phyloP scores from a whole-genome alignment of 176 grass and related monocot species.

The Guadua angustifolia region DNA sequence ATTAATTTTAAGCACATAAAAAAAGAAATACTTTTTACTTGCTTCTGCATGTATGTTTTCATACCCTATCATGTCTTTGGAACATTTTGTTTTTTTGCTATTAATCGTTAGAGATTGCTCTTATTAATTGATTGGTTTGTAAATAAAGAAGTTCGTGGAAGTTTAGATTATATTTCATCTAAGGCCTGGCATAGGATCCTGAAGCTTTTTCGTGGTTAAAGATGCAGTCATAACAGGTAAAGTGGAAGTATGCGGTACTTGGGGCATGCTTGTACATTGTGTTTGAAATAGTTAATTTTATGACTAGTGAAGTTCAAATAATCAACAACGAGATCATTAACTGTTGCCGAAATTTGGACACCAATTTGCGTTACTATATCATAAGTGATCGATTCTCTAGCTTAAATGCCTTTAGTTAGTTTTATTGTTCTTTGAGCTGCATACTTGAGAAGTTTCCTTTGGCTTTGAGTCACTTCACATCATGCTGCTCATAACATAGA shows the following conservation, averaged over 20 bases:
- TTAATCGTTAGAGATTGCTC: not conserved
- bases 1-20: constrained; percentile 3
- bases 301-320: constrained; percentile 1
- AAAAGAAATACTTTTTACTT: not conserved
- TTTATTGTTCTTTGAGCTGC: not conserved
- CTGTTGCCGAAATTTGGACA: not conserved
- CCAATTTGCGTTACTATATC: not conserved
- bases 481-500: not conserved
- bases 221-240: not conserved
- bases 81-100: not conserved
- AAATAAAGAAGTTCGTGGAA: not conserved
- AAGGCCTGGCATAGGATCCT: not conserved
- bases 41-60: constrained; percentile 22
- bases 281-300: not conserved
- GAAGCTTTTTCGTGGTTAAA: not conserved
- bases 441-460: not conserved
- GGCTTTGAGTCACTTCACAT: not conserved
- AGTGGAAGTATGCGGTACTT: not conserved
- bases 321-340: not conserved
- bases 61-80: not conserved
- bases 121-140: constrained; percentile 12
- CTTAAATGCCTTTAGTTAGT: not conserved
- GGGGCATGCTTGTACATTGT: not conserved
- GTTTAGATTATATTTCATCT: not conserved
- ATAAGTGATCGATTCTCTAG: not conserved